Percentiles rank a stretch among this genome's conserved stretches.
phyloP scores from a whole-genome alignment of 1,284 basidiomycete species.

The Meripilus lineatus region DNA sequence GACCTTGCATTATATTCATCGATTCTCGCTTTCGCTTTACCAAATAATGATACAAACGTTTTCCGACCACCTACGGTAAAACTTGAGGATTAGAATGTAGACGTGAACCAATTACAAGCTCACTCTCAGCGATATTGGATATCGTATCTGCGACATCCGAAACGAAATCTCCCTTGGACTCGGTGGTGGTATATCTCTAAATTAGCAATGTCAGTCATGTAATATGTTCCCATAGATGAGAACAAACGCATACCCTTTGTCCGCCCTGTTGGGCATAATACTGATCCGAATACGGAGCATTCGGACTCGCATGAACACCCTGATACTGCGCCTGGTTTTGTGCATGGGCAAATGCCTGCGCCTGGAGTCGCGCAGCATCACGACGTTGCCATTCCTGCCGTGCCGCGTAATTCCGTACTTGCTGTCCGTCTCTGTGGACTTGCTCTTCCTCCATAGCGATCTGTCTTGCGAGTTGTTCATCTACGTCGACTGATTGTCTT shows the following conservation, averaged over 20 bases:
- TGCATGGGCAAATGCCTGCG: background rate
- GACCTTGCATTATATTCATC: slow-evolving; percentile 63
- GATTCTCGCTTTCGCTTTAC: slow-evolving; percentile 75
- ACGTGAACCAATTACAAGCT: slow-evolving; percentile 22
- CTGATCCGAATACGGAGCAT: background rate
- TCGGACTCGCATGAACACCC: too few species aligned
- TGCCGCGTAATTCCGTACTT: background rate
- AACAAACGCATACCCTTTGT: too few species aligned
- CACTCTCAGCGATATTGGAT: slow-evolving; percentile 71
- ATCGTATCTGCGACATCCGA: slow-evolving; percentile 69
- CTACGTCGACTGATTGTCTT: slow-evolving; percentile 58
- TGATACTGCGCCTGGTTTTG: slow-evolving; percentile 1
- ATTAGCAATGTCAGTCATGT: too few species aligned
- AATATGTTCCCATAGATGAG: too few species aligned
- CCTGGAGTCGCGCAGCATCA: slow-evolving; percentile 1
- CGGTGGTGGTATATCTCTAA: background rate
- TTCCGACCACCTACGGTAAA: slow-evolving; percentile 61
- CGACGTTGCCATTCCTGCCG: slow-evolving; percentile 8
- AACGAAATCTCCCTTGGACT: slow-evolving; percentile 45
- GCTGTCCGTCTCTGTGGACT: slow-evolving; percentile 8
- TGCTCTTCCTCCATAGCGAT: slow-evolving; percentile 66
- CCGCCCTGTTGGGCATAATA: slow-evolving; percentile 3
- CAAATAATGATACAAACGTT: slow-evolving; percentile 64
- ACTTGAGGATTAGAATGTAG: background rate
- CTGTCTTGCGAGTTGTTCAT: slow-evolving; percentile 70